A percentile compares a stretch with the other conserved stretches of the same genome.
phyloP scores from a whole-genome alignment of 495 filamentous ascomycete genomes.

The Lasiosphaeria ovina region DNA sequence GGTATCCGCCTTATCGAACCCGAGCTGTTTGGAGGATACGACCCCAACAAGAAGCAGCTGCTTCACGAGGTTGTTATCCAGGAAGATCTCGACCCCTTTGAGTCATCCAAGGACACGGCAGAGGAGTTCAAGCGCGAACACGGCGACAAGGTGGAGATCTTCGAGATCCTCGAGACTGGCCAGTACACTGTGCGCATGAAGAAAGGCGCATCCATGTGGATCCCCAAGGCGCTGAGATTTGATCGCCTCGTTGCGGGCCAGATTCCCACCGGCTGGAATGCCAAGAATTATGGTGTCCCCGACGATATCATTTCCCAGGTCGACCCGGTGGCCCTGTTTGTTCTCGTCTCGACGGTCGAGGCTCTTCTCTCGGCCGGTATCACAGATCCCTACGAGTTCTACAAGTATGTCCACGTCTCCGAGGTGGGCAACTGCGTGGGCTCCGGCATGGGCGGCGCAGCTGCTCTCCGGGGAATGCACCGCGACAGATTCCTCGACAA shows the following conservation, averaged over 20 bases:
- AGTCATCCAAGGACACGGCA: constrained; percentile 93
- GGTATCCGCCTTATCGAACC: constrained; percentile 98
- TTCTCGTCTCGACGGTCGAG: constrained; percentile 90
- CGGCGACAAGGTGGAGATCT: constrained; percentile 95
- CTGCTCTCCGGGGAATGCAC: constrained; percentile 94
- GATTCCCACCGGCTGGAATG: constrained; percentile 95
- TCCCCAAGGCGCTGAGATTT: constrained; percentile 95
- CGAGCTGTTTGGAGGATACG: constrained; percentile 94
- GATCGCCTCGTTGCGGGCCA: constrained; percentile 96
- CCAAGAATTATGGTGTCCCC: constrained; percentile 89
- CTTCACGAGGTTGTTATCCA: constrained; percentile 96
- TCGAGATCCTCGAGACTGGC: constrained; percentile 90
- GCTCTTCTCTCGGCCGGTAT: constrained; percentile 88
- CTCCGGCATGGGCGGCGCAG: constrained; percentile 93
- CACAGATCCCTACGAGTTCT: constrained; percentile 99
- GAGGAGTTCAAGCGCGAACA: constrained; percentile 97
- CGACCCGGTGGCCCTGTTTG: constrained; percentile 91
- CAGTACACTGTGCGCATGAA: constrained; percentile 91
- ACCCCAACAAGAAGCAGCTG: constrained; percentile 97
- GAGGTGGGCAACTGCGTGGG: constrained; percentile 98
- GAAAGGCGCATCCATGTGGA: constrained; percentile 90
- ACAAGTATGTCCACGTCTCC: constrained; percentile 98
- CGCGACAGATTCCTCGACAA: constrained; percentile 95
- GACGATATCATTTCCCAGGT: constrained; percentile 98
- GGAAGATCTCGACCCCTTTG: constrained; percentile 95